Evolutionary conservation across 2,329 filamentous ascomycete species (phyloP), one percentile per base, ranked within the genome.

Genomic region (Lachnellula subtilissima): DNA sequence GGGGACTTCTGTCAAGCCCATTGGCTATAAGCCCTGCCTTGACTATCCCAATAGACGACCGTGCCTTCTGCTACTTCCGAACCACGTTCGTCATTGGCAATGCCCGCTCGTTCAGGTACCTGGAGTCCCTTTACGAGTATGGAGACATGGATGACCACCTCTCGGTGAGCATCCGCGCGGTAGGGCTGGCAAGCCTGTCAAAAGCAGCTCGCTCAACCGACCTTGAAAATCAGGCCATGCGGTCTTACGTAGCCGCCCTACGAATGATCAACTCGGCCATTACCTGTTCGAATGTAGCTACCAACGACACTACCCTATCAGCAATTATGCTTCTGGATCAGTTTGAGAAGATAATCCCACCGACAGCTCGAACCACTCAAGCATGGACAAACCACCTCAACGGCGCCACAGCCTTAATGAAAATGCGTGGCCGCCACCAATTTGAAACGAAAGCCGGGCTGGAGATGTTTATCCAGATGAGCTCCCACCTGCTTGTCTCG

Each of bases 381-480:
- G 76, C 77, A 3, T 81, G 78, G 74, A 75, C 78, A 57, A 71
- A 78, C 51, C 78, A 81, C 61, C 73, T 81, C 50, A 76, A 75
- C 52, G 78, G 78, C 19, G 78, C 78, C 2, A 74, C 75, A 3
- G 71, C 73, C 9, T 70, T 81, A 22, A 77, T 77, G 12, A 72
- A 69, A 48, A 70, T 80, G 62, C 73, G 78, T 43, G 78, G 78
- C 17, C 59, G 70, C 6, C 66, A 65, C 4, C 78, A 79, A 58
- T 79, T 81, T 61, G 66, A 65, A 47, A 78, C 76, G 15, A 70
- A 69, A 49, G 75, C 75, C 4, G 77, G 78, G 4, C 68, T 73
- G 35, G 72, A 75, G 54, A 80, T 81, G 77, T 81, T 81, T 61
- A 71, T 76, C 53, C 79, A 80, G 76, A 72, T 81, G 46, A 78